Conservation (phyloP, 2,329 filamentous ascomycete genomes). For the Ambrosiella cleistominuta region DNA sequence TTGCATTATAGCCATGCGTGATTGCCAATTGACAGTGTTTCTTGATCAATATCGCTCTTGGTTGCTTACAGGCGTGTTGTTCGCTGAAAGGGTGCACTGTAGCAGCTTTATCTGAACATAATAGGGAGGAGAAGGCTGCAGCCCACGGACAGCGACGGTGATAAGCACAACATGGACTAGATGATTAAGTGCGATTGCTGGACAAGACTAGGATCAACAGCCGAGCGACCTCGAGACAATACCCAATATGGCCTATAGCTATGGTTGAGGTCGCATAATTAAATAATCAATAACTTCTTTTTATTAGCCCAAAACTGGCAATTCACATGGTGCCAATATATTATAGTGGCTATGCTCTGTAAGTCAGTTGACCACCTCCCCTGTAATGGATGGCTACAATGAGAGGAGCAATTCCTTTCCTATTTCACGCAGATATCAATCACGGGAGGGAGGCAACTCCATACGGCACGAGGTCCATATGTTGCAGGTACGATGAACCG, state of each 20-base stretch:
- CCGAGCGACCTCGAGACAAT: background rate
- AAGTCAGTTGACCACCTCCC: background rate
- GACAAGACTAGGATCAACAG: background rate
- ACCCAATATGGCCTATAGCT: background rate
- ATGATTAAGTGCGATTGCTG: background rate
- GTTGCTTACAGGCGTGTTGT: background rate
- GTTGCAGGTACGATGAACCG: slow-evolving; percentile 3
- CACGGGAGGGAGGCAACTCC: background rate
- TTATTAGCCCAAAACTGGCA: background rate
- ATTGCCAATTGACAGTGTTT: background rate
- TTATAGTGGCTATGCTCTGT: background rate
- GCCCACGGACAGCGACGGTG: background rate
- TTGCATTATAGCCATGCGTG: background rate
- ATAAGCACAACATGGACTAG: background rate
- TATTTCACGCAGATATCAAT: background rate
- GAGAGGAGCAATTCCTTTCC: background rate
- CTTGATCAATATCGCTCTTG: background rate
- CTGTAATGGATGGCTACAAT: background rate
- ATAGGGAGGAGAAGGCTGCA: no score
- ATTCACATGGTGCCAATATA: background rate
- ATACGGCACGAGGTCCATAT: background rate
- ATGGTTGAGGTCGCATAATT: background rate
- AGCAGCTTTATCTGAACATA: background rate
- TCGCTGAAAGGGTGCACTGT: background rate
- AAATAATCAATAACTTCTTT: background rate